Evolutionary conservation across 2,329 filamentous ascomycete species (phyloP).

Genomic region (Cladosporium phlei): DNA sequence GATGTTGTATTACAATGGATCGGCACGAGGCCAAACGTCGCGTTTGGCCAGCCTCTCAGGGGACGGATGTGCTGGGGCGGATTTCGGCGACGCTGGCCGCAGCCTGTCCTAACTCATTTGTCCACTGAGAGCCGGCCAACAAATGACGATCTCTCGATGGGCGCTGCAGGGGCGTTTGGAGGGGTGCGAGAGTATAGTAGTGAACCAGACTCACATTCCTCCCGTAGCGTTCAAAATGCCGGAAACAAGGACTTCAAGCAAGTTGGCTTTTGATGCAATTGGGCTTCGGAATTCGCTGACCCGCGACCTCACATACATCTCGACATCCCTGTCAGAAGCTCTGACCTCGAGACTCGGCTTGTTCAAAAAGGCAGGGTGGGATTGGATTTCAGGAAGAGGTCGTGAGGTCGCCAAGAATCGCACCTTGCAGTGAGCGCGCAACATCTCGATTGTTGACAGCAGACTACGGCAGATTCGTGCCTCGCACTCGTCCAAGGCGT

Average conservation of each 20-base stretch:
- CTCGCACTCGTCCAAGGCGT: conserved; percentile 1
- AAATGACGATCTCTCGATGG: too few relatives aligned
- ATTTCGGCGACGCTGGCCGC: too few relatives aligned
- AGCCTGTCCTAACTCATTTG: too few relatives aligned
- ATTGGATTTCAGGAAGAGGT: background rate
- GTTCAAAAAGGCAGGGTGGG: background rate
- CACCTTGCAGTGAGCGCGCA: background rate
- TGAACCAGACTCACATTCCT: background rate
- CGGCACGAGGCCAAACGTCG: too few relatives aligned
- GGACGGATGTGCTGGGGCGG: too few relatives aligned
- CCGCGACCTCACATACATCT: background rate
- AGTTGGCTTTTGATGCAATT: background rate
- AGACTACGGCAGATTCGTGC: background rate
- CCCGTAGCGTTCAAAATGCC: background rate
- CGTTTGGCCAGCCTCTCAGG: too few relatives aligned
- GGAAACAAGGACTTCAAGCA: background rate
- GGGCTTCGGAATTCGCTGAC: background rate
- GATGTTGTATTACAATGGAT: too few relatives aligned
- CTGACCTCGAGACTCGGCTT: background rate
- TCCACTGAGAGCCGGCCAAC: too few relatives aligned
- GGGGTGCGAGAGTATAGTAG: background rate
- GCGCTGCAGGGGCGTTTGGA: too few relatives aligned
- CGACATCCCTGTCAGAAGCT: background rate
- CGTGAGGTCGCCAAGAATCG: background rate
- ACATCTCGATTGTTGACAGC: background rate